These are phyloP conservation scores for Sungouiozyma ichnusensis DNA, from an alignment of 805 yeast species.

Conservation along the genomic window DNA sequence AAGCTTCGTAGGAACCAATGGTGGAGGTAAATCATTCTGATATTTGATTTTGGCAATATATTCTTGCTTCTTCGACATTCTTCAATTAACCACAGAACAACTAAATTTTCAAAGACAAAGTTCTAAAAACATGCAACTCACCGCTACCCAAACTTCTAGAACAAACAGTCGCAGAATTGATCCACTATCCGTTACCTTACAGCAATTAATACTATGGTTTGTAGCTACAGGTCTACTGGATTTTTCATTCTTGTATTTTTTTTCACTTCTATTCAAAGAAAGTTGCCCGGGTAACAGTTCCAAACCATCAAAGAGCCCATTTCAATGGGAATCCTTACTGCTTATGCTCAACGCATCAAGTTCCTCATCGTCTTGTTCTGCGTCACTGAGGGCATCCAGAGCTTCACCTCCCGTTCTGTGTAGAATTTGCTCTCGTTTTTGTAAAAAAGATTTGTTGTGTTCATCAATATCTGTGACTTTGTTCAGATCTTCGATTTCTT, in stretches of 20 bases:
- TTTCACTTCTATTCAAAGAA: neutral
- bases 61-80: conserved; percentile 50
- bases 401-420: conserved; percentile 4
- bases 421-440: neutral
- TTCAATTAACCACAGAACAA: neutral
- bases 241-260: neutral
- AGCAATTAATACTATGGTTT: no score
- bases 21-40: conserved; percentile 83
- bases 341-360: no score
- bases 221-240: no score
- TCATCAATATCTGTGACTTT: conserved; percentile 14
- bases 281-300: neutral
- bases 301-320: neutral
- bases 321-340: neutral
- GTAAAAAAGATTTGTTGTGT: conserved; percentile 1
- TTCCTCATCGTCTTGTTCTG: neutral
- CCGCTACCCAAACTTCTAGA: no score
- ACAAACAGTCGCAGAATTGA: no score
- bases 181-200: no score
- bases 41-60: conserved; percentile 76
- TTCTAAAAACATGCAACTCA: no score
- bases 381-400: neutral
- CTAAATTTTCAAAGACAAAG: neutral
- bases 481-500: conserved; percentile 14
- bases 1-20: conserved; percentile 82